phyloP scores from a whole-genome alignment of 305 asterid genomes.

The Ilex paraguariensis region DNA sequence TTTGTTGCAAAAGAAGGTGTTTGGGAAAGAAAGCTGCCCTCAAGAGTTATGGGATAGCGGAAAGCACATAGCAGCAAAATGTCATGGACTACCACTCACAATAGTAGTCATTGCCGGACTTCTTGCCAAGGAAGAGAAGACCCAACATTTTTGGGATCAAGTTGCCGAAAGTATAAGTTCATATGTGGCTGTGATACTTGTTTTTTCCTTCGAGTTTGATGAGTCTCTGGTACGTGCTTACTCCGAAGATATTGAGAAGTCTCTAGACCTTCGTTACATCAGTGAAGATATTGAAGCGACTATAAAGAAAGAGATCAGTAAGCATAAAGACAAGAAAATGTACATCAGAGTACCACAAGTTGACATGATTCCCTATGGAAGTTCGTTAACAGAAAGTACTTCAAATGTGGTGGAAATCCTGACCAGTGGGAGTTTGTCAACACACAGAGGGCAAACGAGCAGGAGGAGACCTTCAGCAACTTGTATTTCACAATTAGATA shows the following conservation, averaged over 20 bases:
- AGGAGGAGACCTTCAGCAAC: not conserved
- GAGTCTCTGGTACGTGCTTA: too few relatives aligned
- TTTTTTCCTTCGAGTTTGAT: not conserved
- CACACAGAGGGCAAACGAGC: not conserved
- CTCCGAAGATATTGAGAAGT: too few relatives aligned
- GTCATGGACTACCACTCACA: slow-evolving; percentile 18
- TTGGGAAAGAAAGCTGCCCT: slow-evolving; percentile 5
- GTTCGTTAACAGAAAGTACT: too few relatives aligned
- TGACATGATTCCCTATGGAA: too few relatives aligned
- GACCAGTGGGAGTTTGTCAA: slow-evolving; percentile 1
- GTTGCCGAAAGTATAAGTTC: slow-evolving; percentile 8
- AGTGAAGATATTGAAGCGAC: too few relatives aligned
- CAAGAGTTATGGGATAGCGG: slow-evolving; percentile 4
- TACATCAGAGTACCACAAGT: too few relatives aligned
- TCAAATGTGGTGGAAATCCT: slow-evolving; percentile 21
- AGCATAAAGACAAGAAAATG: too few relatives aligned
- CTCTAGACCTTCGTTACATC: too few relatives aligned
- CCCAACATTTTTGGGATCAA: slow-evolving; percentile 16
- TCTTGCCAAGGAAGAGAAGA: slow-evolving; percentile 10
- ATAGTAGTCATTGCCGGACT: slow-evolving; percentile 19
- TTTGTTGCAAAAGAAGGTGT: slow-evolving; percentile 12
- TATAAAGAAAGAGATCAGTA: too few relatives aligned
- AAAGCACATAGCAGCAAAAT: slow-evolving; percentile 12
- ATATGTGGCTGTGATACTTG: not conserved
- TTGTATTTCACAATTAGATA: not conserved